Evolutionary conservation across 176 grass and related monocot genomes (phyloP).

Genomic region (Rhynchospora breviuscula): DNA sequence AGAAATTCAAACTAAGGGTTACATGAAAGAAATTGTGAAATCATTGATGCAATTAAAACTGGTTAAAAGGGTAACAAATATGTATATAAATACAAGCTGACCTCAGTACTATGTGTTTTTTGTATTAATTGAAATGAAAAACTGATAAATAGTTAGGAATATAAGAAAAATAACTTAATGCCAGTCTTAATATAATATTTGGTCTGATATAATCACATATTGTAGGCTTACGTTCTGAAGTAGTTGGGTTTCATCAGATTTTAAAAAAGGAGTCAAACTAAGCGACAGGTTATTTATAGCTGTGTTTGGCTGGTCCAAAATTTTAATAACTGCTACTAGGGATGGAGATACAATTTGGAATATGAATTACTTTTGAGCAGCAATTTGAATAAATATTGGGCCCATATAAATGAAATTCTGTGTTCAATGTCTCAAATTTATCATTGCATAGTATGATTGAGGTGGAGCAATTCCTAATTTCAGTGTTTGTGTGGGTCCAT

Average conservation of each 20-base stretch:
- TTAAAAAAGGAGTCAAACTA: not conserved
- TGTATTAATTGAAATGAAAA: too few relatives aligned
- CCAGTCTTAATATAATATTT: too few relatives aligned
- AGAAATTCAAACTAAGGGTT: not conserved
- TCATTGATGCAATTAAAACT: not conserved
- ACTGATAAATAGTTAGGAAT: too few relatives aligned
- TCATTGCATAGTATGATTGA: not conserved
- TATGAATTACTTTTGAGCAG: not conserved
- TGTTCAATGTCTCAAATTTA: not conserved
- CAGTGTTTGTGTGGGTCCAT: not conserved
- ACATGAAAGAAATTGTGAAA: not conserved
- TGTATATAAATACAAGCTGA: too few relatives aligned
- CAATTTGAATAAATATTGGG: not conserved
- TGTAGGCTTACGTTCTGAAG: not conserved
- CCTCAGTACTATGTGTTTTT: too few relatives aligned
- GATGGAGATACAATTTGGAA: conserved; percentile 3
- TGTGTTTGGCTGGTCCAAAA: conserved; percentile 7
- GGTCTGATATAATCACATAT: too few relatives aligned
- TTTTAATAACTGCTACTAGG: not conserved
- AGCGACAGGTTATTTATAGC: conserved; percentile 4
- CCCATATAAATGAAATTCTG: conserved; percentile 4
- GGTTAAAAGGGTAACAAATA: too few relatives aligned
- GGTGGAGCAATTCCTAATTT: not conserved
- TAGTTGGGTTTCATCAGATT: not conserved
- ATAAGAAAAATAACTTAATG: too few relatives aligned